Evolutionary conservation across 257 asterid genomes (phyloP).

Genomic region (Salvia splendens): DNA sequence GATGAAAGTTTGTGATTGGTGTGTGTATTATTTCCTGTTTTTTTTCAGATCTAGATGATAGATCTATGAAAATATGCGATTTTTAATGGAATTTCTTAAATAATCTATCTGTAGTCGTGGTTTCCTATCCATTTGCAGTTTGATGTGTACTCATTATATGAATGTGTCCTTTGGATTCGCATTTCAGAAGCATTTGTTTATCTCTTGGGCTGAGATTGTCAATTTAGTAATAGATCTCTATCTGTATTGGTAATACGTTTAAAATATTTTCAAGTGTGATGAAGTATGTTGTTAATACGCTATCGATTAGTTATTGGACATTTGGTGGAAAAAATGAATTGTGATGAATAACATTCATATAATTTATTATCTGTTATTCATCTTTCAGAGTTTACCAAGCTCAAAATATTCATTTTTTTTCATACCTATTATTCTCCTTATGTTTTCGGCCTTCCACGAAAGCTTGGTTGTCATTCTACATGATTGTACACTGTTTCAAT

Average conservation of each 20-base stretch:
- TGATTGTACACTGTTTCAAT: background rate
- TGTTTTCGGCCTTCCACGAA: background rate
- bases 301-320: background rate
- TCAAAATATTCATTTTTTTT: background rate
- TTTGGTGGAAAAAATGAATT: background rate
- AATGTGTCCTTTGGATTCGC: background rate
- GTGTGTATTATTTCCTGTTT: background rate
- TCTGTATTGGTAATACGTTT: no score
- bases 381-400: background rate
- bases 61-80: background rate
- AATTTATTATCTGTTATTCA: no score
- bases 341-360: no score
- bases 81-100: background rate
- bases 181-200: background rate
- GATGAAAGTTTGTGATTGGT: background rate
- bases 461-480: background rate
- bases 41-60: conserved; percentile 30
- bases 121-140: background rate
- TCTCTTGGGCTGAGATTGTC: background rate
- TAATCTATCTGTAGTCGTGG: background rate
- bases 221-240: background rate
- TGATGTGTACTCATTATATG: no score
- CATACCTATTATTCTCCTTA: background rate
- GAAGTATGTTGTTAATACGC: no score
- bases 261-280: background rate